Evolutionary conservation across 768 basidiomycete species (phyloP).

Genomic region (Pulveroboletus sp.): DNA sequence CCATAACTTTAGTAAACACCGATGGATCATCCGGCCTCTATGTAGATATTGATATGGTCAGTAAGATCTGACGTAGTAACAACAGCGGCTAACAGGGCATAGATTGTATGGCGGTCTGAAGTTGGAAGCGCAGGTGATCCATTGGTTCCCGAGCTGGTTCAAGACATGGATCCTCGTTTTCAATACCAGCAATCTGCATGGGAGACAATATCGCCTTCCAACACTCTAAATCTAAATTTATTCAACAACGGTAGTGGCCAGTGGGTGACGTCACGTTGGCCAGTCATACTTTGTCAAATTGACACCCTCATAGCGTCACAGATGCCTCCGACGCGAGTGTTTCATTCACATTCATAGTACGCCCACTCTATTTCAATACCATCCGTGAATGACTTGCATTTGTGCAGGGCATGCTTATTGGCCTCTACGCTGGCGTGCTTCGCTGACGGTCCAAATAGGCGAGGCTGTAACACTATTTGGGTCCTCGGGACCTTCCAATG

Average conservation of each 20-base stretch:
- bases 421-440: neutral
- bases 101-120: conserved; percentile 30
- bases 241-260: conserved; percentile 45
- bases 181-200: conserved; percentile 36
- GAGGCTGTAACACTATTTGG: conserved; percentile 47
- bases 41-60: conserved; percentile 48
- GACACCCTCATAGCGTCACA: conserved; percentile 30
- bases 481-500: conserved; percentile 35
- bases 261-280: conserved; percentile 18
- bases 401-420: conserved; percentile 20
- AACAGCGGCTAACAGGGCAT: neutral
- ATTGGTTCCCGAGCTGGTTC: conserved; percentile 17
- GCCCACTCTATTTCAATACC: conserved; percentile 4
- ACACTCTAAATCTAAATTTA: conserved; percentile 32
- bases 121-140: conserved; percentile 16
- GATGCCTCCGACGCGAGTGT: conserved; percentile 31
- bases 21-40: conserved; percentile 30
- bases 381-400: neutral
- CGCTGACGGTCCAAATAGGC: conserved; percentile 25
- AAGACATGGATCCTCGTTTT: conserved; percentile 39
- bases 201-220: conserved; percentile 31
- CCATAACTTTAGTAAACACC: conserved; percentile 30
- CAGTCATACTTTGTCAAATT: neutral
- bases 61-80: neutral
- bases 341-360: conserved; percentile 39